Conservation (phyloP, 1,284 basidiomycete genomes). For the Athelia sp. region DNA sequence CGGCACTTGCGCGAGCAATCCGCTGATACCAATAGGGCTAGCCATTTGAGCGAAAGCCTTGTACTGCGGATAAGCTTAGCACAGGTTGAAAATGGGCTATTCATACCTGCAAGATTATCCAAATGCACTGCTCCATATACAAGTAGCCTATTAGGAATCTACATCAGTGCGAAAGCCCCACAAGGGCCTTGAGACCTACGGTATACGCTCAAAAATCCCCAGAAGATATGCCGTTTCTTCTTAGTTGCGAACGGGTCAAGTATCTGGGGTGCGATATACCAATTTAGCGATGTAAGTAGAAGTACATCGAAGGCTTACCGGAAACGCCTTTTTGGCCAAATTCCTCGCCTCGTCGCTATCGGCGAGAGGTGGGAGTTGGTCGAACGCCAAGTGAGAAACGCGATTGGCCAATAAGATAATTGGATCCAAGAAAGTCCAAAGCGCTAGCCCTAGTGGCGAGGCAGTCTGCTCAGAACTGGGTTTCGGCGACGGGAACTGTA, state of each 20-base stretch:
- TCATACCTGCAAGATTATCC: background rate
- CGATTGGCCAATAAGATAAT: slow-evolving; percentile 29
- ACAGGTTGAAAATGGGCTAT: too few relatives aligned
- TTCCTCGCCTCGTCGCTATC: slow-evolving; percentile 36
- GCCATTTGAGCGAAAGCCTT: background rate
- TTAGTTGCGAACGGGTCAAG: slow-evolving; percentile 9
- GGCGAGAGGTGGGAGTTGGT: slow-evolving; percentile 39
- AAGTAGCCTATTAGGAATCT: background rate
- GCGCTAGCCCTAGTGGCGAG: slow-evolving; percentile 38
- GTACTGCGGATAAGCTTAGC: too few relatives aligned
- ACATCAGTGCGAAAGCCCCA: background rate
- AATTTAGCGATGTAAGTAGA: too few relatives aligned
- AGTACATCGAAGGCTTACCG: background rate
- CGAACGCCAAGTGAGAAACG: slow-evolving; percentile 24
- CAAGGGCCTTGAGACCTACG: slow-evolving; percentile 5
- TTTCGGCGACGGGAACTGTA: slow-evolving; percentile 15
- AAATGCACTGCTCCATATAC: background rate
- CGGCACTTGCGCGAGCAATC: slow-evolving; percentile 14
- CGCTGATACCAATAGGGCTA: slow-evolving; percentile 25
- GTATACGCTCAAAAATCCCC: slow-evolving; percentile 16
- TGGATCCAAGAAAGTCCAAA: slow-evolving; percentile 45
- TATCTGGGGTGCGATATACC: background rate
- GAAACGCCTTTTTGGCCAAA: slow-evolving; percentile 19
- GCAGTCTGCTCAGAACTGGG: slow-evolving; percentile 53
- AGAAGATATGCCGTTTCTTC: slow-evolving; percentile 17